Base-by-base conservation (phyloP, 1,284 basidiomycete species). In the Nidula niveotomentosa region DNA sequence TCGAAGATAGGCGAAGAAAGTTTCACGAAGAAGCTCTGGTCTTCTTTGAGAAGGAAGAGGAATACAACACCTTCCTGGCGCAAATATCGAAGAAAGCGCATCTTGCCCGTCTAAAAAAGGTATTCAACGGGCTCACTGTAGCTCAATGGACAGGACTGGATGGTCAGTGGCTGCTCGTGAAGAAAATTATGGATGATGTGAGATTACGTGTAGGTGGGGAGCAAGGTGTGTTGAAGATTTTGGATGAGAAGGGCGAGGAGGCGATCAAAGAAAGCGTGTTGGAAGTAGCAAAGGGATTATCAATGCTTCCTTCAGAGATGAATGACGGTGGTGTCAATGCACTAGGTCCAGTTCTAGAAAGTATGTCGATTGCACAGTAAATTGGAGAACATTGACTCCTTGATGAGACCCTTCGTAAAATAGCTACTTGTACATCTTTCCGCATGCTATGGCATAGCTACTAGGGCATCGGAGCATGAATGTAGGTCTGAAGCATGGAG, bases 71-170 rank as follows among this genome's bases (percentile, higher is more conserved):
- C 18, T 56, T 78, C 23, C 59, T 68, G 3, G 58, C 61, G 18
- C 69, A 70, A 41, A 10, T 47, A 15, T n/a, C 13, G n/a, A 10
- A 47, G 4, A 69, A 72, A 35, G 57, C 61, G 2, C 62, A 61
- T 15, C 74, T 70, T 56, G 54, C 64, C 43, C 69, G 69, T 55
- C 43, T 80, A 33, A 84, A 78, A 65, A 65, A 63, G 18, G 59
- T 70, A 2, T 86, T 85, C 62, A 80, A 73, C 52, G 85, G 85
- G 8, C 73, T 64, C 17, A 71, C 70, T 33, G 77, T 88, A 2
- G 73, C 71, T 23, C 74, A 79, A 53, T 87, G 84, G 84, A 76
- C 81, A 6, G 76, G 75, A 1, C 58, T 83, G 49, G 70, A 68
- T 8, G 62, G 66, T 8, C 60, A 74, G 52, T 83, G 85, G 73